Conservation (phyloP, 352 stramenopile genomes). For the Phytophthora melonis region DNA sequence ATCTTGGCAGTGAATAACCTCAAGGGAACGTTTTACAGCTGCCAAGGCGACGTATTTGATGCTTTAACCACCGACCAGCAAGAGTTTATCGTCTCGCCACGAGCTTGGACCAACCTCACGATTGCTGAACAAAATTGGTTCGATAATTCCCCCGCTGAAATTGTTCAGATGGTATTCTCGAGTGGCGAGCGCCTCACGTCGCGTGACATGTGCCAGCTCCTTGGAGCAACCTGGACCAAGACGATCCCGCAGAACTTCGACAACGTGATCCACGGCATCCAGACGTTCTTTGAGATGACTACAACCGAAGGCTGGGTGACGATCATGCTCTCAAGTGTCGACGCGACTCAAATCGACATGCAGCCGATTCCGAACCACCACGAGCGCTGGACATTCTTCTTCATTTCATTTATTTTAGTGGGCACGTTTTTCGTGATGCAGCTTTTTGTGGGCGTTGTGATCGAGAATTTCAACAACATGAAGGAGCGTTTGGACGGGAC, state of each 20-base stretch:
- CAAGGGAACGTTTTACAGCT: constrained; percentile 89
- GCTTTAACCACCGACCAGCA: constrained; percentile 45
- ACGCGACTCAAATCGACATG: constrained; percentile 91
- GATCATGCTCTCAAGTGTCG: constrained; percentile 89
- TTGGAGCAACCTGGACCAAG: constrained; percentile 47
- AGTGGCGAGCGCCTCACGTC: constrained; percentile 47
- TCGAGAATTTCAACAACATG: constrained; percentile 93
- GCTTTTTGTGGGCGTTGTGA: constrained; percentile 94
- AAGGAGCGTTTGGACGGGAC: constrained; percentile 70
- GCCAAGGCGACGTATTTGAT: constrained; percentile 60
- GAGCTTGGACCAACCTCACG: constrained; percentile 56
- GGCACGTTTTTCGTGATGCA: constrained; percentile 94
- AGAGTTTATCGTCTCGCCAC: constrained; percentile 56
- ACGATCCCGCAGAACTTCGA: constrained; percentile 84
- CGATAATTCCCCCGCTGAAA: constrained; percentile 16
- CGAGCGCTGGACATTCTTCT: constrained; percentile 84
- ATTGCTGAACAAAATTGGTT: constrained; percentile 52
- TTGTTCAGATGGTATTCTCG: constrained; percentile 27
- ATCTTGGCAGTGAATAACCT: constrained; percentile 93
- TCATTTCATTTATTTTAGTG: constrained; percentile 91
- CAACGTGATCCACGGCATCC: constrained; percentile 75
- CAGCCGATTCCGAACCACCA: constrained; percentile 88
- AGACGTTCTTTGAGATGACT: constrained; percentile 92
- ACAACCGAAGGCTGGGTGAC: constrained; percentile 92
- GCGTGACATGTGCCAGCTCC: constrained; percentile 48